These are phyloP conservation scores for Fusarium acutatum DNA, from an alignment of 2,329 filamentous ascomycete species.

Conservation along the genomic window DNA sequence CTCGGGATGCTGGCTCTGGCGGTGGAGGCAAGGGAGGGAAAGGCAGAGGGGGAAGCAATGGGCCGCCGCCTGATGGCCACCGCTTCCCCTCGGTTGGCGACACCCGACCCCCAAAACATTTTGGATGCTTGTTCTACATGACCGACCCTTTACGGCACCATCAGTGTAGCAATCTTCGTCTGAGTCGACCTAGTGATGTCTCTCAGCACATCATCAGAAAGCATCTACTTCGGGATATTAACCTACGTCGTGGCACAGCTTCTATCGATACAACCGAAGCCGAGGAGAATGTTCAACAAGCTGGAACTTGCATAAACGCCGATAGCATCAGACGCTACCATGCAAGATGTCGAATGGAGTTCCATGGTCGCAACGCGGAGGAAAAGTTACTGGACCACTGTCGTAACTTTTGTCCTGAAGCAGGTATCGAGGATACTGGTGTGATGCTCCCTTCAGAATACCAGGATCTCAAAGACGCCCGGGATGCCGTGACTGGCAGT, in stretches of 20 bases:
- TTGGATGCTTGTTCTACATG: not conserved
- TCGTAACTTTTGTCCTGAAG: not conserved
- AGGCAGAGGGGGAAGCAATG: not conserved
- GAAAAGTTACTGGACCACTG: too few relatives aligned
- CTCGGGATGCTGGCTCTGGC: not conserved
- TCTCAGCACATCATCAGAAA: not conserved
- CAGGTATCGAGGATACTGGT: not conserved
- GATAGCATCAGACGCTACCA: too few relatives aligned
- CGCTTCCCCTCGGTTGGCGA: not conserved
- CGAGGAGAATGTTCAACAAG: too few relatives aligned
- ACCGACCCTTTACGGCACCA: not conserved
- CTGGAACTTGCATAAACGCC: too few relatives aligned
- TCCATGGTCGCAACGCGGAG: too few relatives aligned
- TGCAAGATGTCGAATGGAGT: too few relatives aligned
- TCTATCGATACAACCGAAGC: not conserved
- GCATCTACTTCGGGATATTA: not conserved
- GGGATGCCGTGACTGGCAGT: not conserved
- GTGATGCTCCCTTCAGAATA: not conserved
- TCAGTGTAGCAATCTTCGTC: not conserved
- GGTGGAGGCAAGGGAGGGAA: not conserved
- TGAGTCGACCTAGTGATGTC: not conserved
- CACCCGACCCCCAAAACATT: not conserved
- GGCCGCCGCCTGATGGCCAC: not conserved
- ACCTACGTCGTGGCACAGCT: too few relatives aligned
- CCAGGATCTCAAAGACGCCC: accelerated